Conservation (phyloP, 129 eudicot species). For the Mikania micrantha region DNA sequence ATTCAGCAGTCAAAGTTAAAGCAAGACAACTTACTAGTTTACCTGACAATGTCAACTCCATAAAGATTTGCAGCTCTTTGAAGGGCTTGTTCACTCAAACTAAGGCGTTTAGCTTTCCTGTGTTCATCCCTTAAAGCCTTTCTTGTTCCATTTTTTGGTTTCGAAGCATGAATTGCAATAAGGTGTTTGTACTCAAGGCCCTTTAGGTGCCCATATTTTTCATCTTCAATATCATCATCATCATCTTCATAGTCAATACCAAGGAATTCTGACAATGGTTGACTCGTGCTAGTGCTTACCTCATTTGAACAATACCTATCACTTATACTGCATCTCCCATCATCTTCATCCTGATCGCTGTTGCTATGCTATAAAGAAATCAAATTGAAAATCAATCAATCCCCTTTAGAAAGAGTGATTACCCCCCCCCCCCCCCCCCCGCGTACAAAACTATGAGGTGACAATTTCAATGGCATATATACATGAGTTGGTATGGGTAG, state of each 20-base stretch:
- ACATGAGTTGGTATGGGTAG: too few species aligned
- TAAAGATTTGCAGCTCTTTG: constrained; percentile 54
- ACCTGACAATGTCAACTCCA: constrained; percentile 67
- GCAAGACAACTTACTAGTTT: constrained; percentile 17
- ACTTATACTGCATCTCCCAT: constrained; percentile 1
- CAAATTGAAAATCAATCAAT: constrained; percentile 5
- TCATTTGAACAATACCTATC: not conserved
- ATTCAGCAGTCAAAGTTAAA: not conserved
- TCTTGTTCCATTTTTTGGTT: constrained; percentile 57
- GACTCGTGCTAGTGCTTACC: constrained; percentile 23
- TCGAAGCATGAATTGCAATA: constrained; percentile 66
- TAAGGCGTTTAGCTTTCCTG: constrained; percentile 55
- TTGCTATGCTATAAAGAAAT: constrained; percentile 29
- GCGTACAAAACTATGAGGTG: not conserved
- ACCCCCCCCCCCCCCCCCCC: too few species aligned
- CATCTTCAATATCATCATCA: constrained; percentile 26
- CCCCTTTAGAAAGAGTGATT: not conserved
- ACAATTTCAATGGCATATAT: not conserved
- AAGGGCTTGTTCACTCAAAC: constrained; percentile 75
- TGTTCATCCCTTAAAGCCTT: constrained; percentile 33
- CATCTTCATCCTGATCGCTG: constrained; percentile 37
- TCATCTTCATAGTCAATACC: constrained; percentile 28
- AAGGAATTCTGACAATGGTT: constrained; percentile 20
- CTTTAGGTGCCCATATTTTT: constrained; percentile 22
- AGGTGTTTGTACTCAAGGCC: constrained; percentile 58